Percentiles rank a stretch among this genome's conserved stretches.
Conservation (phyloP, 345 rosid genomes). For the Populus davidiana region DNA sequence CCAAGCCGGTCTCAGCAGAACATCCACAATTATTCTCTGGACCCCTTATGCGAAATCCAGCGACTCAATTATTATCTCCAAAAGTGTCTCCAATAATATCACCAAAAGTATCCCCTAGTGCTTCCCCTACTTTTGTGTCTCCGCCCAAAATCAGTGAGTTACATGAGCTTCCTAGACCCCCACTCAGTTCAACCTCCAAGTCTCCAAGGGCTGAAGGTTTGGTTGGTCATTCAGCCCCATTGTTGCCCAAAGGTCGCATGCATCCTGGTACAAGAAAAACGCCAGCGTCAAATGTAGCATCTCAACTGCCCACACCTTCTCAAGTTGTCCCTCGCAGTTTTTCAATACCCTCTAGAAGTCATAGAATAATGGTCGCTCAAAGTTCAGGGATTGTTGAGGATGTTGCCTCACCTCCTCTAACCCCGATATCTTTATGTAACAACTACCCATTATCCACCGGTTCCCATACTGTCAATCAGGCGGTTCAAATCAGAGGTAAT, state of each 20-base stretch:
- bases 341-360: conserved; percentile 29
- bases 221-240: conserved; percentile 33
- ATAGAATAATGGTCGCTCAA: conserved; percentile 26
- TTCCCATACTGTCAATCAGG: conserved; percentile 21
- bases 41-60: conserved; percentile 45
- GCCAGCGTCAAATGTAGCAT: conserved; percentile 3
- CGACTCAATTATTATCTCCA: conserved; percentile 21
- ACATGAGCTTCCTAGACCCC: conserved; percentile 38
- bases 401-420: conserved; percentile 60
- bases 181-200: conserved; percentile 16
- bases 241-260: conserved; percentile 10
- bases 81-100: conserved; percentile 32
- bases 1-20: conserved; percentile 7
- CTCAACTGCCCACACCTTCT: conserved; percentile 31
- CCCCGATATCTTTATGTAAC: conserved; percentile 54
- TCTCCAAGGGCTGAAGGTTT: conserved; percentile 13
- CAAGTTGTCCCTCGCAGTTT: conserved; percentile 29
- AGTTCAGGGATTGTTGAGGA: conserved; percentile 40
- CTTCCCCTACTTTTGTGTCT: conserved; percentile 28
- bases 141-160: conserved; percentile 33
- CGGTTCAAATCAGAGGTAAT: conserved; percentile 43
- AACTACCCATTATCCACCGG: conserved; percentile 14
- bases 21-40: conserved; percentile 59
- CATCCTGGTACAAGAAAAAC: conserved; percentile 11
- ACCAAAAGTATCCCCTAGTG: conserved; percentile 20